A percentile compares a stretch with the other conserved stretches of the same genome.
phyloP scores from a whole-genome alignment of 768 basidiomycete genomes.

The Fomitopsis serialis region DNA sequence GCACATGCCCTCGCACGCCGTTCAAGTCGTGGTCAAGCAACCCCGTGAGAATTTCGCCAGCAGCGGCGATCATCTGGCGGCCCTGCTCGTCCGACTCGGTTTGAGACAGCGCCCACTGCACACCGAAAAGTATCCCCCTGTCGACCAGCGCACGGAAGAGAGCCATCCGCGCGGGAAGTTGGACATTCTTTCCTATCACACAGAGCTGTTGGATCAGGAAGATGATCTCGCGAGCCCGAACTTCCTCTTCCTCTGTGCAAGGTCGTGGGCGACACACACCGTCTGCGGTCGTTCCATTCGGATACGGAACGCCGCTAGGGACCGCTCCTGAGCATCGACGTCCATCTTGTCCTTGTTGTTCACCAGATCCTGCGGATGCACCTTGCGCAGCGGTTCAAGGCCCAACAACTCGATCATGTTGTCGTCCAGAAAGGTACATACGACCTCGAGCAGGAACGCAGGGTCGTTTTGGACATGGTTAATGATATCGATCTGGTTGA shows the following conservation, averaged over 20 bases:
- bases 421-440: constrained; percentile 70
- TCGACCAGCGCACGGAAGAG: constrained; percentile 88
- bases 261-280: constrained; percentile 1
- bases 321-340: constrained; percentile 29
- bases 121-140: constrained; percentile 81
- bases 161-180: constrained; percentile 76
- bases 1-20: constrained; percentile 78
- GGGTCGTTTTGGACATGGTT: constrained; percentile 78
- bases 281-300: constrained; percentile 29
- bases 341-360: constrained; percentile 25
- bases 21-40: constrained; percentile 88
- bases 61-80: constrained; percentile 67
- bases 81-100: constrained; percentile 49
- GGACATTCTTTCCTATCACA: constrained; percentile 95
- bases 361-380: constrained; percentile 17
- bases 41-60: constrained; percentile 79
- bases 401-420: constrained; percentile 35
- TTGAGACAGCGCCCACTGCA: constrained; percentile 86
- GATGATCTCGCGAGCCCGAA: constrained; percentile 70
- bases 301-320: constrained; percentile 43
- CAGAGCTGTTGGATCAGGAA: constrained; percentile 88
- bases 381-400: constrained; percentile 1
- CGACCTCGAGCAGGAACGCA: constrained; percentile 71
- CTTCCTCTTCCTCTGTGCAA: constrained; percentile 48
- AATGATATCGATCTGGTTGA: constrained; percentile 99